Evolutionary conservation across 2,329 filamentous ascomycete species (phyloP), one percentile per base, ranked within the genome.

Genomic region (Pseudonectria buxi): DNA sequence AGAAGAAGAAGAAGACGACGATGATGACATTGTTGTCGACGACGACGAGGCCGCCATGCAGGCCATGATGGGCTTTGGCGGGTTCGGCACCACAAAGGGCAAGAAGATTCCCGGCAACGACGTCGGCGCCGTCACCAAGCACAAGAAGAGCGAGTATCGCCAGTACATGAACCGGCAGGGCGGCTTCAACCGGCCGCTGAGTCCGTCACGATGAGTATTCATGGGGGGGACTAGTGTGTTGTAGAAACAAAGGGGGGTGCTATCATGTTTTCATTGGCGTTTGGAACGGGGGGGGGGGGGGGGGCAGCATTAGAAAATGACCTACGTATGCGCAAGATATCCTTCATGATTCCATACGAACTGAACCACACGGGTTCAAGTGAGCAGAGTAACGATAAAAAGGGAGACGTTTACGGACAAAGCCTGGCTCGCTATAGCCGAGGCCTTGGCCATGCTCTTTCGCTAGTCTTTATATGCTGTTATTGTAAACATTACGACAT

Each of bases 101-200:
- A 87, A 83, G 36, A 94, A 95, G 57, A 81, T 98, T 2, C 73
- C 76, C 0, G 92, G 92, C 2, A 98, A 98, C 57, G 79, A 88
- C 55, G 78, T 82, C 28, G 89, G 85, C 36, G 86, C 71, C 0
- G 79, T 95, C 34, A 71, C 82, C 48, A 95, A 92, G 71, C 87
- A 92, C 65, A 95, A 95, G 78, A 89, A 87, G 76, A 85, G 82
- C 11, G 78, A 94, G 68, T 96, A 95, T 56, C 75, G 92, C 50
- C 92, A 98, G 74, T 98, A 98, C 63, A 98, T 98, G 79, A 92
- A 92, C 56, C 75, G 85, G 37, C 70, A 79, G 33, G 85, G 85
- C 37, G 85, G 85, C 6, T 92, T 92, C 68, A 92, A 90, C 58
- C 65, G 85, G 50, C 84, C 85, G 30, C 64, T 89, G 34, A 84